Evolutionary conservation across 2,329 filamentous ascomycete species (phyloP).

Genomic region (Fusarium sp.): DNA sequence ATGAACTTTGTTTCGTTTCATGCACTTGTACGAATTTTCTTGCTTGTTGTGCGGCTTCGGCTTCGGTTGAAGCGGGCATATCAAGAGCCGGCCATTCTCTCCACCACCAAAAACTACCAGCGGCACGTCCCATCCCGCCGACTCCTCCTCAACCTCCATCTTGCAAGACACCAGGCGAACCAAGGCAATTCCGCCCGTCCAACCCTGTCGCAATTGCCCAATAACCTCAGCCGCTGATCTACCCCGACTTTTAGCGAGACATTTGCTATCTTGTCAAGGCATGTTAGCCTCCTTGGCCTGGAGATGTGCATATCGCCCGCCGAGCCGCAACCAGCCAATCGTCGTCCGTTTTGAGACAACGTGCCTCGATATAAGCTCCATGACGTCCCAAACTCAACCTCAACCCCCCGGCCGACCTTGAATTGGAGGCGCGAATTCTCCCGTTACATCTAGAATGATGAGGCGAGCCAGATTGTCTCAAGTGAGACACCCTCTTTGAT

Average conservation of each 20-base stretch:
- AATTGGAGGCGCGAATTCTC: constrained; percentile 5
- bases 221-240: constrained; percentile 28
- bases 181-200: constrained; percentile 18
- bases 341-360: constrained; percentile 41
- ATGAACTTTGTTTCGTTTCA: constrained; percentile 2
- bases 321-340: constrained; percentile 40
- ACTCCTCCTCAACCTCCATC: constrained; percentile 21
- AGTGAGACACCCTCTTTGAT: constrained; percentile 30
- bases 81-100: constrained; percentile 1
- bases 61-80: constrained; percentile 3
- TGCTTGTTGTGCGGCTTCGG: background rate
- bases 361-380: constrained; percentile 42
- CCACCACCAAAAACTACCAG: constrained; percentile 8
- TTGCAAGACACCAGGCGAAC: constrained; percentile 31
- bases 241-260: constrained; percentile 48
- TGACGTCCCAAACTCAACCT: constrained; percentile 32
- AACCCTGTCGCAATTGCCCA: constrained; percentile 39
- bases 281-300: constrained; percentile 31
- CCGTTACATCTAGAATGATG: constrained; percentile 21
- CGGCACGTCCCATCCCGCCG: constrained; percentile 47
- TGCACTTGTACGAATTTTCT: constrained; percentile 9
- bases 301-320: constrained; percentile 35
- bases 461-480: constrained; percentile 11
- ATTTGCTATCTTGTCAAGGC: constrained; percentile 36
- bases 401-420: constrained; percentile 19